A percentile compares a stretch with the other conserved stretches of the same genome.
phyloP scores from a whole-genome alignment of 2,329 filamentous ascomycete species.

The Pseudopyricularia cyperi region DNA sequence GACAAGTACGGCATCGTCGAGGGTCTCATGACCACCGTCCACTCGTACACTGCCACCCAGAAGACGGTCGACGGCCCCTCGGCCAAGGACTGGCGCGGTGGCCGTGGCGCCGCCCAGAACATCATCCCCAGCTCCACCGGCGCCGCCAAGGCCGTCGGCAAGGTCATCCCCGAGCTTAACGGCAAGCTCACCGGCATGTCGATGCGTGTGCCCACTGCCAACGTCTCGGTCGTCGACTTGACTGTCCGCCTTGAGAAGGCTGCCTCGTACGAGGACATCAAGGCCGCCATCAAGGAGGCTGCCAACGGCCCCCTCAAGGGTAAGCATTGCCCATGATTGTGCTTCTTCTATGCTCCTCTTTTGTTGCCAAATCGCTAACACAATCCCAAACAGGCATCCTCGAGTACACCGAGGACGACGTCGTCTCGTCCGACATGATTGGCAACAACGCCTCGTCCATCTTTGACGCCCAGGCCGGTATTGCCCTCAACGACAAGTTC shows the following conservation, averaged over 20 bases:
- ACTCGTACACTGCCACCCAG: constrained; percentile 99
- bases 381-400: constrained; percentile 53
- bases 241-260: constrained; percentile 88
- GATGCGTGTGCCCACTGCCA: constrained; percentile 96
- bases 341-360: not conserved
- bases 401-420: constrained; percentile 90
- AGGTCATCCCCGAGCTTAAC: constrained; percentile 96
- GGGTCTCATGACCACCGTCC: constrained; percentile 99
- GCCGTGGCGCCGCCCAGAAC: constrained; percentile 97
- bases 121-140: constrained; percentile 99
- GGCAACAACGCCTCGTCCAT: constrained; percentile 91
- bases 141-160: constrained; percentile 99
- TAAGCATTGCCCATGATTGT: constrained; percentile 27
- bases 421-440: constrained; percentile 89
- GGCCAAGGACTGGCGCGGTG: constrained; percentile 98
- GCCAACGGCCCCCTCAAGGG: constrained; percentile 76
- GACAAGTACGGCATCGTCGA: constrained; percentile 97
- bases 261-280: constrained; percentile 84
- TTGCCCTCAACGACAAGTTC: constrained; percentile 96
- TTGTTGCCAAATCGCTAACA: not conserved
- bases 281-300: constrained; percentile 78
- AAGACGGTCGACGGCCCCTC: constrained; percentile 99
- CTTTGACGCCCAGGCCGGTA: constrained; percentile 99
- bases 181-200: constrained; percentile 99
- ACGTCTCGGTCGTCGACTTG: constrained; percentile 98